Percentiles rank a stretch among this genome's conserved stretches.
Conservation (phyloP, 1,139 yeast genomes). For the Nakaseomyces glabratus region DNA sequence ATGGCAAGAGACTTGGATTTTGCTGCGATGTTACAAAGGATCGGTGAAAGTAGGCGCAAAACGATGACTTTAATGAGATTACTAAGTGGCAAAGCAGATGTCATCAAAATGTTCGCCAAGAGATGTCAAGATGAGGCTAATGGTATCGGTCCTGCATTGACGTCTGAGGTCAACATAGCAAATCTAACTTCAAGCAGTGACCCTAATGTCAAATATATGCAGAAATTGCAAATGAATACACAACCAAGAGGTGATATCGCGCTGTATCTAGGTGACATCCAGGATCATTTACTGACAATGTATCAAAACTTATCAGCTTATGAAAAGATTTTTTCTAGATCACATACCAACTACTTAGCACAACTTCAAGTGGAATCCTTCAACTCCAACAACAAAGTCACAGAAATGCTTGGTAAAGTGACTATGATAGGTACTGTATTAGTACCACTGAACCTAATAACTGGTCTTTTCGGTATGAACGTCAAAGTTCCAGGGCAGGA, state of each 20-base stretch:
- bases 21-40: slow-evolving; percentile 62
- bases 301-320: slow-evolving; percentile 80
- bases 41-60: slow-evolving; percentile 82
- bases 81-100: slow-evolving; percentile 92
- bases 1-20: slow-evolving; percentile 56
- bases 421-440: slow-evolving; percentile 85
- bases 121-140: slow-evolving; percentile 68
- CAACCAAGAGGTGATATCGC: slow-evolving; percentile 81
- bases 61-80: slow-evolving; percentile 90
- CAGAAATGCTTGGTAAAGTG: slow-evolving; percentile 80
- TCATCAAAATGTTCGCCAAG: slow-evolving; percentile 92
- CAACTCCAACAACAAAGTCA: slow-evolving; percentile 71
- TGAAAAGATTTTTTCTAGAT: slow-evolving; percentile 85
- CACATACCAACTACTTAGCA: slow-evolving; percentile 87
- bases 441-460: slow-evolving; percentile 80
- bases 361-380: slow-evolving; percentile 90
- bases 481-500: slow-evolving; percentile 74
- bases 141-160: slow-evolving; percentile 32
- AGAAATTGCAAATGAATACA: slow-evolving; percentile 29
- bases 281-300: slow-evolving; percentile 96
- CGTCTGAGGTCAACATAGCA: slow-evolving; percentile 33
- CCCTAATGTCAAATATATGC: slow-evolving; percentile 3
- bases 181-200: slow-evolving; percentile 23
- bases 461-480: slow-evolving; percentile 96
- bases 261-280: slow-evolving; percentile 89